Conservation (phyloP, 768 basidiomycete genomes). For the Leccinellum luteum region DNA sequence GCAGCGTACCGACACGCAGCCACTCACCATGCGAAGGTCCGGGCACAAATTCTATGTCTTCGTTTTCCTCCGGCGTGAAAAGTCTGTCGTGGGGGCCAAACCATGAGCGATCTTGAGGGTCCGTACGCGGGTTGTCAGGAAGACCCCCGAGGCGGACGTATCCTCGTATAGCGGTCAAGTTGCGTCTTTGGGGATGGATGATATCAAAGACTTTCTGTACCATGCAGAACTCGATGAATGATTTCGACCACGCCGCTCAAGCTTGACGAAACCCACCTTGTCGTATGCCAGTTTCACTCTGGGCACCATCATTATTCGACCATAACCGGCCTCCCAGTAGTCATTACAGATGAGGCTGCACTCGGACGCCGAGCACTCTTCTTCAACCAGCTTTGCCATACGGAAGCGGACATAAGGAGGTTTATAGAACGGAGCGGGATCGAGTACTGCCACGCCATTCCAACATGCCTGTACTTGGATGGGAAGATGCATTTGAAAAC, state of each 20-base stretch:
- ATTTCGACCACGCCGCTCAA: not conserved
- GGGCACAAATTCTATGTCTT: slow-evolving; percentile 68
- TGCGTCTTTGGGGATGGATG: slow-evolving; percentile 86
- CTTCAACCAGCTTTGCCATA: slow-evolving; percentile 86
- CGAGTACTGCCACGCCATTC: slow-evolving; percentile 96
- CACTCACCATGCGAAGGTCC: slow-evolving; percentile 81
- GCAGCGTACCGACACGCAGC: not conserved
- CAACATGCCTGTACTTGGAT: slow-evolving; percentile 97
- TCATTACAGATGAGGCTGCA: slow-evolving; percentile 98
- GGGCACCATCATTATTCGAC: slow-evolving; percentile 96
- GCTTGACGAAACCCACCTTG: slow-evolving; percentile 46
- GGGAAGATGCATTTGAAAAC: slow-evolving; percentile 91
- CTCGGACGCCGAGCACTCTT: slow-evolving; percentile 93
- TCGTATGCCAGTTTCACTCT: slow-evolving; percentile 97
- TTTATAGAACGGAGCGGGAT: slow-evolving; percentile 92
- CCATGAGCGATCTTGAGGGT: slow-evolving; percentile 97
- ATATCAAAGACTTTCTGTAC: slow-evolving; percentile 88
- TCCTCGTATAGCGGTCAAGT: slow-evolving; percentile 93
- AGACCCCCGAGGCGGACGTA: slow-evolving; percentile 94
- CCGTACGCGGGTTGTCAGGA: slow-evolving; percentile 92
- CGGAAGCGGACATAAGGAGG: slow-evolving; percentile 91
- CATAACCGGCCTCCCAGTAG: slow-evolving; percentile 96
- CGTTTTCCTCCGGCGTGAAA: slow-evolving; percentile 85
- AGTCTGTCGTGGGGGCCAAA: slow-evolving; percentile 96
- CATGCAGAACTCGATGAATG: slow-evolving; percentile 3